Evolutionary conservation across 169 alveolate species (phyloP), one percentile per base, ranked within the genome.

Genomic region (Plasmodium cynomolgi): DNA sequence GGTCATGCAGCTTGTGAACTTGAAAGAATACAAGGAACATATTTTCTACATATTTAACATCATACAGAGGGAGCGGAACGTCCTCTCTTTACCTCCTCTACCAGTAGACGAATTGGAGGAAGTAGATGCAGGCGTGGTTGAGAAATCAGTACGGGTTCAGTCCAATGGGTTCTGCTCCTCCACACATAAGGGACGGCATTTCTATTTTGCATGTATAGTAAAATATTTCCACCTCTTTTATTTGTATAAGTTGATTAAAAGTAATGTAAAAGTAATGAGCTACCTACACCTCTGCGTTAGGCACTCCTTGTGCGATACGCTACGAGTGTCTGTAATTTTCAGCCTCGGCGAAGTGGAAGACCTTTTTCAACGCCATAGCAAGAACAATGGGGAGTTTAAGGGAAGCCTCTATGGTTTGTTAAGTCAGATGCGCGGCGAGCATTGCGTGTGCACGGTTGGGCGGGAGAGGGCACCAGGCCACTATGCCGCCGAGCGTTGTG

Each of bases 11-110:
- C 91, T 41, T 11, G 72, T 90, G 1, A 80, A 90, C 50, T 39
- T 90, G 47, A 79, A 71, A 81, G 91, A 90, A 20, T 90, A 90
- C 83, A 90, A 90, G 73, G 20, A 81, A 26, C 82, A 90, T 68
- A 90, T 90, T n/a, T 90, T 81, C 8, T 81, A 90, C 71, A 90
- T 90, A 17, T 90, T 90, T 90, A 80, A 81, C 50, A 90, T 90
- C 72, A 41, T 90, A 37, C 54, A 39, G 6, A 90, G 73, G n/a
- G 77, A 81, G 37, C 33, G 83, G 8, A 71, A 50, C 23, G 41
- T 47, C 9, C 56, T 90, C 3, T 90, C 94, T 26, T 90, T 90
- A 54, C 94, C 94, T 29, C 94, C 94, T 41, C 37, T 90, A 17
- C 94, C 94, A 7, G 37, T 41, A 26, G 94, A 90, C 34, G 91